Evolutionary conservation across 1,284 basidiomycete genomes (phyloP).

Genomic region (Ceratobasidium papillatum): DNA sequence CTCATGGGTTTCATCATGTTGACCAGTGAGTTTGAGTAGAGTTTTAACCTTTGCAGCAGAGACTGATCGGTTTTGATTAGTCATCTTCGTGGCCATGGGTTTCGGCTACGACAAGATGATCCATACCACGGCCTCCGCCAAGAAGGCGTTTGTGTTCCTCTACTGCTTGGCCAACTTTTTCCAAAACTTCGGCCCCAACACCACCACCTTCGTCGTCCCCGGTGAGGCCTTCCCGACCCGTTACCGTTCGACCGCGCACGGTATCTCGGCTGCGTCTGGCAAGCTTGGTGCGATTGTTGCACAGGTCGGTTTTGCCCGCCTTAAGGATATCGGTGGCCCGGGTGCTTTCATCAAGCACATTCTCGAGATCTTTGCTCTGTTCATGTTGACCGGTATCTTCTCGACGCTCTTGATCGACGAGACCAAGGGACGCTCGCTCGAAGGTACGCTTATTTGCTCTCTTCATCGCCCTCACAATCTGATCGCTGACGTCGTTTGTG

Average conservation of each 20-base stretch:
- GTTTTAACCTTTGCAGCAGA: conserved; percentile 1
- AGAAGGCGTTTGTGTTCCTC: conserved; percentile 75
- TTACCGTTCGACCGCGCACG: conserved; percentile 83
- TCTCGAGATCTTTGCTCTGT: conserved; percentile 75
- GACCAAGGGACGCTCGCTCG: conserved; percentile 73
- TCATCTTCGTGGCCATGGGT: conserved; percentile 57
- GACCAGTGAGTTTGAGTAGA: conserved; percentile 57
- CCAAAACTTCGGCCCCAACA: conserved; percentile 73
- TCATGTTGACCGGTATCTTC: conserved; percentile 83
- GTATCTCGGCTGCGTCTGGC: conserved; percentile 81
- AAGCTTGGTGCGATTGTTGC: conserved; percentile 87
- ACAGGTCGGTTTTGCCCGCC: conserved; percentile 77
- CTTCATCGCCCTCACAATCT: too few relatives aligned
- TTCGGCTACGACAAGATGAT: conserved; percentile 77
- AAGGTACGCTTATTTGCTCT: conserved; percentile 58
- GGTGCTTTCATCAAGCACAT: conserved; percentile 63
- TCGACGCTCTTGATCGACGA: conserved; percentile 80
- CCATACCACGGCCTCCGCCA: conserved; percentile 60
- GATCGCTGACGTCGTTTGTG: not conserved
- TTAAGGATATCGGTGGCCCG: conserved; percentile 71
- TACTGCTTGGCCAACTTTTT: conserved; percentile 67
- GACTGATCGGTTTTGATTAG: conserved; percentile 31
- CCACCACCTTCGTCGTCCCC: conserved; percentile 79
- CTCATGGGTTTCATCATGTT: conserved; percentile 79
- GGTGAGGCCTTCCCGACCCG: conserved; percentile 89